Base-by-base conservation (phyloP, 768 basidiomycete genomes). In the Xerocomus brunneocitrinus region DNA sequence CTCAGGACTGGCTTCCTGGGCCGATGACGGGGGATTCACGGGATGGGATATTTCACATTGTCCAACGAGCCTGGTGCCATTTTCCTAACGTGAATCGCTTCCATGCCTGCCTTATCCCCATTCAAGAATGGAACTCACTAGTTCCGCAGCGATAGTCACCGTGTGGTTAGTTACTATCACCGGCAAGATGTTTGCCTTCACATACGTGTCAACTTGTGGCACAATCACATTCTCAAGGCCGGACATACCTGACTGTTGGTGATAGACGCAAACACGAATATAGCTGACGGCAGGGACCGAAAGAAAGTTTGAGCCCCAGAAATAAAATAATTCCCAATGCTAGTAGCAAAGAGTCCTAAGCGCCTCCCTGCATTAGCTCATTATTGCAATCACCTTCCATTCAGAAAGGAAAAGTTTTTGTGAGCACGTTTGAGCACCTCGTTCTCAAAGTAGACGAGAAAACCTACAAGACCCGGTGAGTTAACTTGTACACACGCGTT, bases 31-130 rank as follows among this genome's bases (percentile, higher is more conserved):
- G 27, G 64, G 67, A 27, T 69, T 55, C 36, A 87, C 79, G 4
- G 93, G 93, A 67, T 95, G 93, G 3, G 92, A 94, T 59, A 95
- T 94, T 62, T 92, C 88, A 66, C 92, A 95, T 71, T 97, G 94
- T 14, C 94, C 94, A 39, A 95, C 84, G 40, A 98, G 80, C 47
- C 78, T 81, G 28, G 79, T 72, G 10, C 89, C 89, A 59, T 94
- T 82, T 64, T 84, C 82, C 88, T 90, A 55, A 54, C 9, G 45
- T 48, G 57, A 54, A 45, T 12, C 53, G 31, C 35, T 54, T 58
- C 27, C 12, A 35, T 39, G 47, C 22, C 10, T 43, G 44, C 32
- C 27, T 73, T 78, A 34, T 77, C 73, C 28, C 84, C 82, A 57
- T 90, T 82, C 55, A 81, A 80, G 50, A 25, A 49, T 49, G 24